phyloP scores from a whole-genome alignment of 192 early-diverging fungal species.

The Umbelopsis ramanniana region DNA sequence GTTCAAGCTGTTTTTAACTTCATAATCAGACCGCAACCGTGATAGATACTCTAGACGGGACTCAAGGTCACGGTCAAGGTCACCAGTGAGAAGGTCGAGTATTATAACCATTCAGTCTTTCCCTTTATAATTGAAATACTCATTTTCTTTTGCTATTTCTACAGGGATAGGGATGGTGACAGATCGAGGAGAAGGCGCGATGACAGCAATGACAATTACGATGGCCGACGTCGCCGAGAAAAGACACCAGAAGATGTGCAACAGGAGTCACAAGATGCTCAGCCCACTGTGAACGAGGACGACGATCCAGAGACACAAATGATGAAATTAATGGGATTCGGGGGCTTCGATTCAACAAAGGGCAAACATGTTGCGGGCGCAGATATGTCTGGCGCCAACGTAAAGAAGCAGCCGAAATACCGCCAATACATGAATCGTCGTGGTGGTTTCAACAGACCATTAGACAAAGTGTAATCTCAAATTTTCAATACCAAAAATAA shows the following conservation, averaged over 20 bases:
- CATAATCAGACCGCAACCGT: constrained; percentile 14
- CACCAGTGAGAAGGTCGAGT: not conserved
- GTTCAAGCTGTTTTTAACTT: not conserved
- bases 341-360: constrained; percentile 86
- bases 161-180: not conserved
- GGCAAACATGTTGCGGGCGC: constrained; percentile 80
- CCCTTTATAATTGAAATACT: not conserved
- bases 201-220: not conserved
- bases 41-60: constrained; percentile 23
- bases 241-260: not conserved
- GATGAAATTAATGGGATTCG: constrained; percentile 88
- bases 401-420: constrained; percentile 87
- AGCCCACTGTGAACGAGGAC: constrained; percentile 23
- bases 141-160: not conserved
- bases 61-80: constrained; percentile 27
- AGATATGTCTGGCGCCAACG: constrained; percentile 71
- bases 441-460: constrained; percentile 80
- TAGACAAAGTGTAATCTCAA: constrained; percentile 1
- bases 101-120: not conserved
- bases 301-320: constrained; percentile 78
- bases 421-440: constrained; percentile 95
- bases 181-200: constrained; percentile 19
- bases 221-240: constrained; percentile 13
- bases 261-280: not conserved
- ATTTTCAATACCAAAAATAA: not conserved